phyloP scores from a whole-genome alignment of 495 filamentous ascomycete species.

The Aspergillus carlsbadensis region DNA sequence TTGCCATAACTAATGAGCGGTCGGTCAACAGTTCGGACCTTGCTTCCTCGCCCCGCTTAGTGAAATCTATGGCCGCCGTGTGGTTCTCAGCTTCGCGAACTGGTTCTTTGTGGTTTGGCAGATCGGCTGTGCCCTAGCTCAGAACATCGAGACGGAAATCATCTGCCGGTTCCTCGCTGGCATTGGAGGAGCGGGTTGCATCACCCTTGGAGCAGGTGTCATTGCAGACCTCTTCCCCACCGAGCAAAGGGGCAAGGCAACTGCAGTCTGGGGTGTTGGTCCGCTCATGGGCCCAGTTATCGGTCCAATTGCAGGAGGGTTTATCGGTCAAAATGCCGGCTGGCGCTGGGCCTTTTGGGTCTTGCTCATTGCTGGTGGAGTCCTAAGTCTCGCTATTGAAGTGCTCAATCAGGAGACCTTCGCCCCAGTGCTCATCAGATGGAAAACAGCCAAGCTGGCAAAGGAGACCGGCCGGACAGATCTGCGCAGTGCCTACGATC shows the following conservation, averaged over 20 bases:
- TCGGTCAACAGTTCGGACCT: conserved; percentile 30
- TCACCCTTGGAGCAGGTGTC: conserved; percentile 47
- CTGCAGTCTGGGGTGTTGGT: conserved; percentile 54
- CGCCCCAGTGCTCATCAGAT: conserved; percentile 45
- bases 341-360: conserved; percentile 67
- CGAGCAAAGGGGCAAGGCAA: conserved; percentile 56
- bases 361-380: conserved; percentile 45
- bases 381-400: conserved; percentile 40
- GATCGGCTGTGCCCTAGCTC: conserved; percentile 66
- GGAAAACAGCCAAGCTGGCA: conserved; percentile 43
- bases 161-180: conserved; percentile 65
- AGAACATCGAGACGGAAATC: conserved; percentile 56
- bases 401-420: conserved; percentile 54
- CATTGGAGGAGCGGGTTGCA: conserved; percentile 53
- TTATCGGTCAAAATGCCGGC: conserved; percentile 49
- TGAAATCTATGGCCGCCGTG: conserved; percentile 40
- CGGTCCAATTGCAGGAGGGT: conserved; percentile 53
- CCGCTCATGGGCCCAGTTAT: conserved; percentile 51
- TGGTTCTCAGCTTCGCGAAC: conserved; percentile 37
- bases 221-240: conserved; percentile 59
- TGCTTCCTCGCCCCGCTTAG: conserved; percentile 43
- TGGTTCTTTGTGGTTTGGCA: conserved; percentile 54
- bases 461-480: conserved; percentile 40
- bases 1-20: no score
- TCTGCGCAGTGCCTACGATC: conserved; percentile 43